A percentile compares a stretch with the other conserved stretches of the same genome.
phyloP scores from a whole-genome alignment of 257 asterid genomes.

The Jacaranda mimosifolia region DNA sequence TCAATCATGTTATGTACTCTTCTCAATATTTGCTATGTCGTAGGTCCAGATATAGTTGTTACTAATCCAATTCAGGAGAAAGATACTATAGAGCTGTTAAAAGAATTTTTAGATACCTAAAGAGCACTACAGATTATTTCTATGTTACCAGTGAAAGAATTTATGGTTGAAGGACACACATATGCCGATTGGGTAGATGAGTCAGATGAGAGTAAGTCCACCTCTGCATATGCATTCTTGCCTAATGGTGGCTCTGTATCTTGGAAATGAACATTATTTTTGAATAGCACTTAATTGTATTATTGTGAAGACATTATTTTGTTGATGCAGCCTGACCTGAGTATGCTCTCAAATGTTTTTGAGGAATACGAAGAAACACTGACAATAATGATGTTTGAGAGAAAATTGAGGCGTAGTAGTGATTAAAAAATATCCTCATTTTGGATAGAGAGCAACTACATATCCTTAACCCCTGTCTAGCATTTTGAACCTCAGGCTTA shows the following conservation, averaged over 20 bases:
- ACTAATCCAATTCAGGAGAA: neutral
- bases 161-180: neutral
- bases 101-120: neutral
- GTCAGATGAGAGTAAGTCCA: neutral
- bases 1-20: neutral
- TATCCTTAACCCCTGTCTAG: too few relatives aligned
- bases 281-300: too few relatives aligned
- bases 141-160: neutral
- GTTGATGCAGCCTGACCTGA: too few relatives aligned
- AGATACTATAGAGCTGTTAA: neutral
- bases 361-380: too few relatives aligned
- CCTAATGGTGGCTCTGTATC: neutral
- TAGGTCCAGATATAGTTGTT: neutral
- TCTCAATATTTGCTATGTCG: conserved; percentile 4
- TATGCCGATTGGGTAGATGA: neutral
- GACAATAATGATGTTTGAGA: too few relatives aligned
- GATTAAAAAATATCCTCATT: too few relatives aligned
- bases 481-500: too few relatives aligned
- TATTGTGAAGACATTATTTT: too few relatives aligned
- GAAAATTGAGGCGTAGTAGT: too few relatives aligned
- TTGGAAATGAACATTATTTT: neutral
- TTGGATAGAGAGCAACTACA: too few relatives aligned
- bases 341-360: too few relatives aligned
- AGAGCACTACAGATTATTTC: neutral
- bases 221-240: neutral